Percentiles rank a stretch among this genome's conserved stretches.
These are phyloP conservation scores for Styphnolobium japonicum DNA, from an alignment of 306 rosid genomes.

Conservation along the genomic window DNA sequence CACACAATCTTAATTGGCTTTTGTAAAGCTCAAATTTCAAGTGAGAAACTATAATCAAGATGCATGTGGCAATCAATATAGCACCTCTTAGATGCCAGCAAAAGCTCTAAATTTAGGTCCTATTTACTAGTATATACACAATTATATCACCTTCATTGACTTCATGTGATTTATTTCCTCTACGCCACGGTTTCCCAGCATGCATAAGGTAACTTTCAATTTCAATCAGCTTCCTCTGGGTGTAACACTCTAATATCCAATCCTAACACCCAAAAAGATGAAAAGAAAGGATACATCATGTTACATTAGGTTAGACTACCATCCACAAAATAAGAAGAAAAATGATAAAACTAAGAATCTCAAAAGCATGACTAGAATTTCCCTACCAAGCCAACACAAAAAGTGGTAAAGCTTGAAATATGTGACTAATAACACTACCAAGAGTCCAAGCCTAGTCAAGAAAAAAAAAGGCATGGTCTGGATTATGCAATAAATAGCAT, in stretches of 20 bases:
- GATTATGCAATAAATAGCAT: neutral
- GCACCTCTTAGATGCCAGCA: neutral
- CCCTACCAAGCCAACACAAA: neutral
- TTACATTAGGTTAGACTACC: neutral
- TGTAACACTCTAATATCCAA: constrained; percentile 81
- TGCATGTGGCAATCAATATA: constrained; percentile 5
- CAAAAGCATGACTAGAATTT: neutral
- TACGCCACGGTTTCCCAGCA: constrained; percentile 91
- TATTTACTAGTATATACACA: constrained; percentile 1
- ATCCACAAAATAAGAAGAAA: constrained; percentile 6
- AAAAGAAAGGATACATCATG: constrained; percentile 17
- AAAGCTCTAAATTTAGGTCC: constrained; percentile 2
- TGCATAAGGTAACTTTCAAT: constrained; percentile 77
- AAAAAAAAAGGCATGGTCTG: constrained; percentile 13
- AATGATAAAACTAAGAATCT: neutral
- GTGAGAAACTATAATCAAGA: neutral
- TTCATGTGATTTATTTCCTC: constrained; percentile 47
- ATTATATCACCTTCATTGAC: constrained; percentile 49
- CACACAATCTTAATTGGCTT: neutral
- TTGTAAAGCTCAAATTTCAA: constrained; percentile 1
- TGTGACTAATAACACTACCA: neutral
- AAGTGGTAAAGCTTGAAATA: neutral
- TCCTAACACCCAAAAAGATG: constrained; percentile 48
- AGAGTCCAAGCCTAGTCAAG: constrained; percentile 7
- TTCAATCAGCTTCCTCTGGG: constrained; percentile 74